Evolutionary conservation across 331 rosid species (phyloP), one percentile per base, ranked within the genome.

Genomic region (Pyracantha coccinea): DNA sequence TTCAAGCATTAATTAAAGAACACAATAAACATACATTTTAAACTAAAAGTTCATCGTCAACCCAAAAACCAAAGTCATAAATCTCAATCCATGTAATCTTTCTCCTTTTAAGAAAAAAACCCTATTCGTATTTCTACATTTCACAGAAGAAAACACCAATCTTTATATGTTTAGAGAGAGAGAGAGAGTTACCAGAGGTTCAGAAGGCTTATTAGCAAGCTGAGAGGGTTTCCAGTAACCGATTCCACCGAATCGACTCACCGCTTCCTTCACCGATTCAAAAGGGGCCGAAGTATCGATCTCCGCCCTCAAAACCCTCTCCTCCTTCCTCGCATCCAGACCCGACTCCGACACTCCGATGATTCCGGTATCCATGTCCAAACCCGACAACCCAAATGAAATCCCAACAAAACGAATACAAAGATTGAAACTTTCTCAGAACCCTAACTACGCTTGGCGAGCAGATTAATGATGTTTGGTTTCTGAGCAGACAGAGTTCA

Each of bases 231-330:
- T 92, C 96, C 98, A 92, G 74, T 74, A 87, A 50, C 96, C 98
- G 68, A 87, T 50, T 31, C 98, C 96, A 1, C 95, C 96, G 57
- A 92, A 92, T 59, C 86, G 83, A 25, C 72, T 76, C 12, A 83
- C 97, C 0, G 98, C 96, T 33, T 90, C 98, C 67, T 85, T 90
- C 73, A 93, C 97, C 9, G 98, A 93, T 63, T 90, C 96, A 73
- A 90, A 89, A 2, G 98, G 97, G 2, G 83, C 95, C 1, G 97
- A 90, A 17, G 98, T 93, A 66, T 93, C 98, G 81, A 90, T 68
- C 86, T 89, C 98, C 7, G 89, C 85, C 82, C 87, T 79, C n/a
- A 75, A 64, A 74, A 66, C 74, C 20, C 47, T 50, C 72, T 55
- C 70, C 69, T 62, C 68, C 21, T 44, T 41, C 47, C 47, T 59